Percentiles rank a stretch among this genome's conserved stretches.
These are phyloP conservation scores for Brassica hybrid DNA, from an alignment of 441 rosid species.

Conservation along the genomic window DNA sequence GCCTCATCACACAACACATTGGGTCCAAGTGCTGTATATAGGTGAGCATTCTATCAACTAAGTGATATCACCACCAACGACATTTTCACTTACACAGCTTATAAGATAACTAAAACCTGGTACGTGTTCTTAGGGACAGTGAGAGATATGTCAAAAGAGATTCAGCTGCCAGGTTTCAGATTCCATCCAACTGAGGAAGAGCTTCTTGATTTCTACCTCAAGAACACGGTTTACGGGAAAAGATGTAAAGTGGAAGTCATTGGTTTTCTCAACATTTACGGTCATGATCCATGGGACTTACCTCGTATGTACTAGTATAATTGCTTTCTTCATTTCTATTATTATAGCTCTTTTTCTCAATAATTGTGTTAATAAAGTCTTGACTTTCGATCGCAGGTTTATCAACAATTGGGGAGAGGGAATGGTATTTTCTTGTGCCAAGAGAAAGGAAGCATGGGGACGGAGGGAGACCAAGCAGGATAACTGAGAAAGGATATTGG, in stretches of 20 bases:
- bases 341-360: neutral
- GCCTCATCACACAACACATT: slow-evolving; percentile 17
- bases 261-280: slow-evolving; percentile 75
- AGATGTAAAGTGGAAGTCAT: slow-evolving; percentile 57
- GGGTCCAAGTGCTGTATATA: slow-evolving; percentile 43
- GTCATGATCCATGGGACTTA: slow-evolving; percentile 80
- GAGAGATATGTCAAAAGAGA: slow-evolving; percentile 45
- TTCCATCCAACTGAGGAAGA: slow-evolving; percentile 97
- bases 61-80: slow-evolving; percentile 38
- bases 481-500: slow-evolving; percentile 88
- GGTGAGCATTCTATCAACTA: slow-evolving; percentile 17
- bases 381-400: slow-evolving; percentile 48
- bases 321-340: neutral
- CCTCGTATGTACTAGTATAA: slow-evolving; percentile 57
- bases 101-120: neutral
- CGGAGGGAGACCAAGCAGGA: slow-evolving; percentile 90
- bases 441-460: slow-evolving; percentile 89
- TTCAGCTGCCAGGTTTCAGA: slow-evolving; percentile 88
- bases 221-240: slow-evolving; percentile 66
- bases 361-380: neutral
- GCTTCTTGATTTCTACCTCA: slow-evolving; percentile 87
- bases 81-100: slow-evolving; percentile 30
- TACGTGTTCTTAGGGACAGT: slow-evolving; percentile 18
- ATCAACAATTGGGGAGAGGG: slow-evolving; percentile 85
- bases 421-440: slow-evolving; percentile 96